phyloP scores from a whole-genome alignment of 768 basidiomycete species.

The Pulveroboletus ravenelii region DNA sequence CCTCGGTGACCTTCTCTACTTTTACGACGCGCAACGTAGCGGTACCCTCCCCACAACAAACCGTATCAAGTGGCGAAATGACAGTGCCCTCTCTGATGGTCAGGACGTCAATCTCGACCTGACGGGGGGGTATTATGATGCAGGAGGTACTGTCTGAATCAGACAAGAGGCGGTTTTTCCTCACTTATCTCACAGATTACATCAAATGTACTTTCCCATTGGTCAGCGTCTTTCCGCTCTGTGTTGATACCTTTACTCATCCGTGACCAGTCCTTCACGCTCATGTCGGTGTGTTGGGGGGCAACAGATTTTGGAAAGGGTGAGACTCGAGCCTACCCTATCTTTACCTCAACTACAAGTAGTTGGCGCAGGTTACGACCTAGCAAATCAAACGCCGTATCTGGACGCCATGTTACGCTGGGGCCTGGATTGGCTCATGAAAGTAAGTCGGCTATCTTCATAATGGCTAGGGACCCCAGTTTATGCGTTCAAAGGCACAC shows the following conservation, averaged over 20 bases:
- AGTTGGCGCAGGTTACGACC: slow-evolving; percentile 59
- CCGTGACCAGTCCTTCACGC: slow-evolving; percentile 57
- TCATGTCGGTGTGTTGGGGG: slow-evolving; percentile 90
- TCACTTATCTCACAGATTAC: slow-evolving; percentile 50
- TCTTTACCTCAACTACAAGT: neutral
- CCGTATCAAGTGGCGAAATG: slow-evolving; percentile 84
- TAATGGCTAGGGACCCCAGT: neutral
- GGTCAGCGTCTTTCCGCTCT: slow-evolving; percentile 36
- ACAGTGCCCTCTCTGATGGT: slow-evolving; percentile 75
- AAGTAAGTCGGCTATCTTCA: slow-evolving; percentile 42
- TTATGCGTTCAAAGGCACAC: slow-evolving; percentile 57
- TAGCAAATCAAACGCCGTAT: slow-evolving; percentile 83
- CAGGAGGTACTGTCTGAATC: slow-evolving; percentile 58
- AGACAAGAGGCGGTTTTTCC: neutral
- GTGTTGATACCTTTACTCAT: neutral
- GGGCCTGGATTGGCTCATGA: slow-evolving; percentile 90
- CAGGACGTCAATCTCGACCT: slow-evolving; percentile 68
- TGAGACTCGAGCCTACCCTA: slow-evolving; percentile 20
- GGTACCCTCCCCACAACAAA: slow-evolving; percentile 65
- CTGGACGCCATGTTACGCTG: slow-evolving; percentile 89
- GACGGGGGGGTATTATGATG: slow-evolving; percentile 88
- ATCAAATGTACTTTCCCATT: slow-evolving; percentile 86
- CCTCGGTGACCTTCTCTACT: slow-evolving; percentile 77
- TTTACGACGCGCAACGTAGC: slow-evolving; percentile 89
- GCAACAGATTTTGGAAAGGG: slow-evolving; percentile 80